Evolutionary conservation across 2,329 filamentous ascomycete genomes (phyloP), one percentile per base, ranked within the genome.

Genomic region (Penicillium capsulatum): DNA sequence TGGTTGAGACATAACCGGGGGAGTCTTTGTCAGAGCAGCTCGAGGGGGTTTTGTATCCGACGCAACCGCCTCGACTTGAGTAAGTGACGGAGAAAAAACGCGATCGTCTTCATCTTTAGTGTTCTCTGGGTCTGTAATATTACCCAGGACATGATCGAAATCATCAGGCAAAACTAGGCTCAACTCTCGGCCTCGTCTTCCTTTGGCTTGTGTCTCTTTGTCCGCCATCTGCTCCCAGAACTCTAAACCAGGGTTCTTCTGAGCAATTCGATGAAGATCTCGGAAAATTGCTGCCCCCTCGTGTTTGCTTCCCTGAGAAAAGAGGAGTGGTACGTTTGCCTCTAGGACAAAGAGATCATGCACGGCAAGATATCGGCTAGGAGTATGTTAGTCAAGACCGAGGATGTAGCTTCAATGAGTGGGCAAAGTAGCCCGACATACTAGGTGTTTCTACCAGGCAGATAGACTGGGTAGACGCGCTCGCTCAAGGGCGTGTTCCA

Each of bases 211-310:
- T 4, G 15, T 15, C 27, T 48, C 42, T 10, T 39, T 31, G 2
- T 44, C 22, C 4, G 40, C 8, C 47, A 50, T 50, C 2, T 38
- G n/a, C 24, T 44, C 20, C 47, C 47, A 48, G 27, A 48, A 50
- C 3, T 31, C 15, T 1, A 33, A 31, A 3, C 11, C 33, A 3
- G 42, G 45, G 4, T 34, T 14, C 10, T 27, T 31, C 3, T 24
- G 19, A 7, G 43, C 36, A 11, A 49, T 44, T 7, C n/a, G 24
- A 4, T 38, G 10, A 2, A 49, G 26, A 2, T 33, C 20, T 3
- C 35, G 28, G 26, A 45, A 49, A 2, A 49, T 7, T 10, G 30
- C 29, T 6, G 37, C 35, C 4, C 38, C 40, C 2, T 10, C 24
- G 2, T 38, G 31, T 14, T 31, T 15, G 11, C 16, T 30, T 3